phyloP scores from a whole-genome alignment of 192 early-diverging fungal species.

The Rhizophagus prolifer region DNA sequence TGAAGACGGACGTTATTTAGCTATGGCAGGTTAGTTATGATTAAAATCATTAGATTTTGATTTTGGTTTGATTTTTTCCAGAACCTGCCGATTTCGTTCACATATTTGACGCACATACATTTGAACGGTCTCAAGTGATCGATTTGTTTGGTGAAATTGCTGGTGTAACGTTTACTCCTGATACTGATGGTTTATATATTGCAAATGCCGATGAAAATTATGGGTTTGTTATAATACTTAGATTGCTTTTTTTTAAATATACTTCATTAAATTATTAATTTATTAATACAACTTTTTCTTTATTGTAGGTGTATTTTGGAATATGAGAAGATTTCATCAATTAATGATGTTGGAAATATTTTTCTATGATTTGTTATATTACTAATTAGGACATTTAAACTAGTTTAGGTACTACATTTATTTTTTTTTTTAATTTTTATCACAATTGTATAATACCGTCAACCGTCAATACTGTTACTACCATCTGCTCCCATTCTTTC shows the following conservation, averaged over 20 bases:
- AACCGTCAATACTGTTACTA: background rate
- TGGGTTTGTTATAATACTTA: constrained; percentile 31
- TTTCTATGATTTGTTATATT: constrained; percentile 2
- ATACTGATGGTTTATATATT: constrained; percentile 53
- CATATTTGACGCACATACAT: constrained; percentile 47
- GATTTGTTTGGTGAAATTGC: constrained; percentile 76
- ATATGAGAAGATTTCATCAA: constrained; percentile 15
- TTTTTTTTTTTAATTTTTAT: background rate
- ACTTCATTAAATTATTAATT: background rate
- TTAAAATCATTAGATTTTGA: background rate
- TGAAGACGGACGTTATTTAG: constrained; percentile 53
- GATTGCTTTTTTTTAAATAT: background rate
- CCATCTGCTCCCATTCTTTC: background rate
- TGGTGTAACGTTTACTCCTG: constrained; percentile 59
- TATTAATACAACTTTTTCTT: background rate
- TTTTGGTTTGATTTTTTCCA: background rate
- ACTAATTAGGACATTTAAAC: constrained; percentile 2
- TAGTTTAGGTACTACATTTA: background rate
- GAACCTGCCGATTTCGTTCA: constrained; percentile 72
- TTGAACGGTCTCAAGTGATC: constrained; percentile 52
- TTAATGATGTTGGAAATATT: constrained; percentile 20
- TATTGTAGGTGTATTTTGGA: constrained; percentile 19
- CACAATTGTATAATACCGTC: background rate
- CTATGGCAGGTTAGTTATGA: constrained; percentile 46
- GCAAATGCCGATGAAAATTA: constrained; percentile 49